Base-by-base conservation (phyloP, 2,329 filamentous ascomycete species). In the Neonectria sp. region DNA sequence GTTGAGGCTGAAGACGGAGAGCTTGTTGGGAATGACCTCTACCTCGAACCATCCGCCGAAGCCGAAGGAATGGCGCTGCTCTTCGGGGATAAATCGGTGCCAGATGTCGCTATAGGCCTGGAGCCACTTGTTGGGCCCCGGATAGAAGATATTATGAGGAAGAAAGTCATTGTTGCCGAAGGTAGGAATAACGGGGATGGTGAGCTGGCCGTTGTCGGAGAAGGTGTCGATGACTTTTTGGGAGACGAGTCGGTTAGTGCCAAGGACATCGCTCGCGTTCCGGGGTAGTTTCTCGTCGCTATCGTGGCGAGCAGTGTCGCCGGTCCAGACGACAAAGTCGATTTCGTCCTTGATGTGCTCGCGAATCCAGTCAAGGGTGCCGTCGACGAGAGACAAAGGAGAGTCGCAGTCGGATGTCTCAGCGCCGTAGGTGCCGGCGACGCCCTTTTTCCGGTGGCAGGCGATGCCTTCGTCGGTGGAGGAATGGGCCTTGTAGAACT, bases 131-230 rank as follows among this genome's bases (percentile, higher is more conserved):
- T 98, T 98, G 17, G 96, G 96, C 0, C 95, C 96, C 1, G 89
- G 86, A 48, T 90, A 85, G 79, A 99, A 91, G 77, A 98, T 97
- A 76, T 99, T 99, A 83, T 99, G 96, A 1, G 96, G 96, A 67
- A 98, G 89, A 65, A 99, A 95, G 77, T 99, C 96, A 81, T 99
- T 99, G 83, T 99, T 99, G 68, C 96, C 96, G 73, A 98, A 91
- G 0, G 92, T 98, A 0, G 96, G 95, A 24, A 99, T 86, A 33
- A 98, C 89, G 4, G 96, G 95, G 4, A 98, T 88, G 13, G 86
- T 81, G 65, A 95, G 87, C 45, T 71, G 70, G 64, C 89, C 88
- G 60, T 88, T 84, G 37, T 84, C 83, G n/a, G 85, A 85, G 43
- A 98, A 97, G 11, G 93, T 86, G 24, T 95, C 88, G 53, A 88